Evolutionary conservation across 108 stramenopile species (phyloP).

Genomic region (Poteriospumella lacustris): DNA sequence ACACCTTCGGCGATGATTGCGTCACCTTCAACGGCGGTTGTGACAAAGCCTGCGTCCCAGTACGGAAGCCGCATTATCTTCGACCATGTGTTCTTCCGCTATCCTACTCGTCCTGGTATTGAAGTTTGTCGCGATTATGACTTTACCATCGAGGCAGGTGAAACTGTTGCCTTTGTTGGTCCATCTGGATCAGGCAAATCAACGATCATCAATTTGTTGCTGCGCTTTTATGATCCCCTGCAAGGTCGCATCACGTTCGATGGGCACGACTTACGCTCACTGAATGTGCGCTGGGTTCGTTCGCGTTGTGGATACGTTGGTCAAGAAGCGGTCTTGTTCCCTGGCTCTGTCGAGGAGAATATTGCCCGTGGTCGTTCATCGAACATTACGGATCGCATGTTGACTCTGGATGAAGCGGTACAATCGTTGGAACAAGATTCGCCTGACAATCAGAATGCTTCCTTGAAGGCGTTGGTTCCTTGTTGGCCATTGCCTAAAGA

Average conservation of each 20-base stretch:
- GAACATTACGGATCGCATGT: too few relatives aligned
- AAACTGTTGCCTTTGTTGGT: slow-evolving; percentile 79
- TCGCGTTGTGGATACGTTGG: slow-evolving; percentile 75
- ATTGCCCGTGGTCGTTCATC: not conserved
- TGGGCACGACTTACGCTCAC: slow-evolving; percentile 44
- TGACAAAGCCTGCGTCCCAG: not conserved
- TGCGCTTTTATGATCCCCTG: slow-evolving; percentile 71
- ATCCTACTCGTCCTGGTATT: slow-evolving; percentile 36
- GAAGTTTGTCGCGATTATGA: slow-evolving; percentile 62
- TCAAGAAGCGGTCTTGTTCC: slow-evolving; percentile 75
- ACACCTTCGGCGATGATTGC: too few relatives aligned
- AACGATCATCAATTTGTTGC: slow-evolving; percentile 69
- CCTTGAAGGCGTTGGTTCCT: too few relatives aligned
- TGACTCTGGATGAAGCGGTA: not conserved
- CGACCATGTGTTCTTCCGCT: slow-evolving; percentile 33
- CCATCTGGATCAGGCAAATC: slow-evolving; percentile 83
- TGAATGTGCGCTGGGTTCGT: slow-evolving; percentile 2
- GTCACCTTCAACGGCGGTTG: not conserved
- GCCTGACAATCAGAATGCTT: too few relatives aligned
- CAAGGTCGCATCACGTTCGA: slow-evolving; percentile 57
- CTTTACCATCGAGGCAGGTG: slow-evolving; percentile 62
- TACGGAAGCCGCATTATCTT: too few relatives aligned
- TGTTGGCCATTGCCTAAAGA: too few relatives aligned
- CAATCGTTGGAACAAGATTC: too few relatives aligned
- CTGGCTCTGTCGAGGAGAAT: slow-evolving; percentile 50